These are phyloP conservation scores for Aureobasidium melanogenum DNA, from an alignment of 2,329 filamentous ascomycete species.

Conservation along the genomic window DNA sequence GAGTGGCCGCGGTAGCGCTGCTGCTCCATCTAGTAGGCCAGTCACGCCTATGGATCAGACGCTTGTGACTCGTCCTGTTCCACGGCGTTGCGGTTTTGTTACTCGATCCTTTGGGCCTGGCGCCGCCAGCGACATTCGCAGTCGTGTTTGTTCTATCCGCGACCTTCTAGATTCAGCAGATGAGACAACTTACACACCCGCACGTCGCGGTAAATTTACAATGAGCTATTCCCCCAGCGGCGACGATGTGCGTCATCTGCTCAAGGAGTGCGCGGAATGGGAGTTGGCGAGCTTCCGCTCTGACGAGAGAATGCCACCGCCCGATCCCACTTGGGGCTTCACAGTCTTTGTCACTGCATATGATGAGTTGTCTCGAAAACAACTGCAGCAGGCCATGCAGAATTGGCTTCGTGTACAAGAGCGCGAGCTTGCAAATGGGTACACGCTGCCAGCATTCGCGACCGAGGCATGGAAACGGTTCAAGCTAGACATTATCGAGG, in stretches of 20 bases:
- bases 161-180: not conserved
- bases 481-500: not conserved
- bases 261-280: not conserved
- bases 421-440: not conserved
- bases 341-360: not conserved
- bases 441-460: not conserved
- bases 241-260: not conserved
- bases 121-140: not conserved
- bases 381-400: not conserved
- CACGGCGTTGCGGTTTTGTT: not conserved
- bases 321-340: not conserved
- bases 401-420: not conserved
- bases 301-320: not conserved
- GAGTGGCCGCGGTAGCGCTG: not conserved
- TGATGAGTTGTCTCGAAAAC: not conserved
- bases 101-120: not conserved
- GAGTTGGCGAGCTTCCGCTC: not conserved
- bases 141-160: not conserved
- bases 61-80: not conserved
- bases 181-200: not conserved
- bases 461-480: not conserved
- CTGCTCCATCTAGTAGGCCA: not conserved
- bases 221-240: not conserved
- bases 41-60: not conserved
- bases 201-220: not conserved